Base-by-base conservation (phyloP, 805 yeast species). In the Saccharomycopsis oosterbeekiorum region DNA sequence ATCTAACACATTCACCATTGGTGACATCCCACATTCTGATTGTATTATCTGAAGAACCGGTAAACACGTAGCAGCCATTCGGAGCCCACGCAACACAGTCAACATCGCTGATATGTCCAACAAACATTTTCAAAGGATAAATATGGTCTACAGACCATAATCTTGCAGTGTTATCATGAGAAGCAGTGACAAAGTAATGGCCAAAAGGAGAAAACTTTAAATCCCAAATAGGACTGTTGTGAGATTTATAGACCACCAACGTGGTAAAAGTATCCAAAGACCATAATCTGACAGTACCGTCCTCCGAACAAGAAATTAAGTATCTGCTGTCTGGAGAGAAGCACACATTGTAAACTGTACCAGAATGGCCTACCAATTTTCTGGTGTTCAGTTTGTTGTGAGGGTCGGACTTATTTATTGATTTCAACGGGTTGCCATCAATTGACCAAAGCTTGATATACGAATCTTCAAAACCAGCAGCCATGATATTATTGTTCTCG, bases 121-220 rank as follows among this genome's bases (percentile, higher is more conserved):
- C 98, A 77, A 94, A 93, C 29, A 94, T 89, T 67, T 99, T 80
- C 68, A 94, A 78, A 42, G 99, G 98, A 71, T 93, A 92, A 55
- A 94, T 92, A 73, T 94, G 99, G 72, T 94, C 99, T 67, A 96
- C 90, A 29, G 97, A 91, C 99, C 99, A 94, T 61, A 94, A 78
- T 64, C 98, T 81, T 0, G 98, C 98, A 0, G 99, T 94, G 72
- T 92, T 97, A 71, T 94, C 99, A 70, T 92, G 97, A 1, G 97
- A 89, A 0, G 96, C 97, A 0, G 97, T 92, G n/a, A 96, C 97
- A 73, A 94, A 94, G 75, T 94, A 94, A 74, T 94, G 98, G 4
- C 99, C 99, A 68, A 88, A 76, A 1, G 99, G 99, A 1, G 96
- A 85, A 70, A 90, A 94, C 68, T 87, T 82, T 8, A 94, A 97